phyloP scores from a whole-genome alignment of 345 rosid species.

The Gossypium australe region DNA sequence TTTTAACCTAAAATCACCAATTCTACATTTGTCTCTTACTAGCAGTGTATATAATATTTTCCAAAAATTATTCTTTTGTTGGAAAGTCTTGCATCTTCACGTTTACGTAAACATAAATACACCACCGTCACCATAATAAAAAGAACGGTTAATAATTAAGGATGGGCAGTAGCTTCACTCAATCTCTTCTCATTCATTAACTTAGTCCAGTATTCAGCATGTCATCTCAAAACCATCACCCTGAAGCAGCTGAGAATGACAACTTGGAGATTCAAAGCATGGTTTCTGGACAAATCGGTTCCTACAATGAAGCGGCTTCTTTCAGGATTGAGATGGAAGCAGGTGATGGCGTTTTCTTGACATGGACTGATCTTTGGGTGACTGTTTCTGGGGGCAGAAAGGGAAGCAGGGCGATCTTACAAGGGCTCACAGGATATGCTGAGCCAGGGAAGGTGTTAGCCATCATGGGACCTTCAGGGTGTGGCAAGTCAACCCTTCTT shows the following conservation, averaged over 20 bases:
- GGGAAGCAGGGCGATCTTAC: slow-evolving; percentile 22
- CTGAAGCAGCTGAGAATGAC: neutral
- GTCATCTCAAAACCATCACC: neutral
- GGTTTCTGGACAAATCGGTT: neutral
- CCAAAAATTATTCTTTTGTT: too few relatives aligned
- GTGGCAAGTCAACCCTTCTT: slow-evolving; percentile 50
- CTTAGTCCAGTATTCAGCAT: too few relatives aligned
- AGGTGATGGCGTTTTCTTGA: slow-evolving; percentile 23
- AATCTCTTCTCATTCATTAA: too few relatives aligned
- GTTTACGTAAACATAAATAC: too few relatives aligned
- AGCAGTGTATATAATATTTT: too few relatives aligned
- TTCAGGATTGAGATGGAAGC: slow-evolving; percentile 1
- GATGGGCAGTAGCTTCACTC: too few relatives aligned
- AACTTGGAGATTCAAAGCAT: neutral
- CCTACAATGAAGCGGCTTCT: neutral
- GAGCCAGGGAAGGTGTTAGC: slow-evolving; percentile 37
- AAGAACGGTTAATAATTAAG: too few relatives aligned
- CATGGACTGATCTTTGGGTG: slow-evolving; percentile 45
- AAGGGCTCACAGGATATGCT: slow-evolving; percentile 37
- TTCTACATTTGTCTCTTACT: too few relatives aligned
- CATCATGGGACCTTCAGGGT: slow-evolving; percentile 54
- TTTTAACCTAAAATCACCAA: too few relatives aligned
- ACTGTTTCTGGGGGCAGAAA: slow-evolving; percentile 22
- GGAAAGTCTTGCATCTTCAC: too few relatives aligned
- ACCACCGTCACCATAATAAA: too few relatives aligned